These are phyloP conservation scores for Alternaria burnsii DNA, from an alignment of 2,329 filamentous ascomycete genomes.

Conservation along the genomic window DNA sequence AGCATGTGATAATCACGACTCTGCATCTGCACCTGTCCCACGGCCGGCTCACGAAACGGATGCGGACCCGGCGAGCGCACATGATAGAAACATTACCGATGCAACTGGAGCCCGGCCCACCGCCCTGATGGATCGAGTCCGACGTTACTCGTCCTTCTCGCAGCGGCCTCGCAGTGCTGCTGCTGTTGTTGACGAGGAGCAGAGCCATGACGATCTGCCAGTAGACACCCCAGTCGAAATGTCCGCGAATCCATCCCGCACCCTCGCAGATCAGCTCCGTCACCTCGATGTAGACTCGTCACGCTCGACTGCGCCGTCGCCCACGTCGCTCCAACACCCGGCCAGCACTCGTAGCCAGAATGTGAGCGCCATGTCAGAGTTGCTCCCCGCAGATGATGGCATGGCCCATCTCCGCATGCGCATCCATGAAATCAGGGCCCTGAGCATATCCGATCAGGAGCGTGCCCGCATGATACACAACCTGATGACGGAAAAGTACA, in stretches of 20 bases:
- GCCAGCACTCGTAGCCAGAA: slow-evolving; percentile 26
- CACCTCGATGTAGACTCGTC: slow-evolving; percentile 35
- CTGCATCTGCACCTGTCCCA: slow-evolving; percentile 9
- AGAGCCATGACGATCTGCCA: slow-evolving; percentile 32
- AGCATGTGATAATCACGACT: slow-evolving; percentile 41
- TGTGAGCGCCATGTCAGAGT: slow-evolving; percentile 43
- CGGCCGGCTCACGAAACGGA: slow-evolving; percentile 16
- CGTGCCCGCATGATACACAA: slow-evolving; percentile 60
- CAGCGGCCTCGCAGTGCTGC: slow-evolving; percentile 37
- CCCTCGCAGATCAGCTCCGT: slow-evolving; percentile 39
- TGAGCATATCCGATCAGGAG: slow-evolving; percentile 57
- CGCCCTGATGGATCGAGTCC: slow-evolving; percentile 26
- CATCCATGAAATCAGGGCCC: slow-evolving; percentile 58
- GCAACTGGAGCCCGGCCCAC: slow-evolving; percentile 16
- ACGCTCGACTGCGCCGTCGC: slow-evolving; percentile 35
- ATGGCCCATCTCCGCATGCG: slow-evolving; percentile 58
- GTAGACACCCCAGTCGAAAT: slow-evolving; percentile 41
- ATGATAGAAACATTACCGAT: slow-evolving; percentile 13
- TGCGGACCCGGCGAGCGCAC: slow-evolving; percentile 14
- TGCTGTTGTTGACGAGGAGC: slow-evolving; percentile 36
- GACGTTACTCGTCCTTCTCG: slow-evolving; percentile 33
- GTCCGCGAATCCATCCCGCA: slow-evolving; percentile 43
- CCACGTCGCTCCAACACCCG: slow-evolving; percentile 21
- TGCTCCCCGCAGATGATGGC: slow-evolving; percentile 60
- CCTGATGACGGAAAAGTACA: slow-evolving; percentile 60